Conservation (phyloP, 805 yeast species). For the Nakazawaea populi region DNA sequence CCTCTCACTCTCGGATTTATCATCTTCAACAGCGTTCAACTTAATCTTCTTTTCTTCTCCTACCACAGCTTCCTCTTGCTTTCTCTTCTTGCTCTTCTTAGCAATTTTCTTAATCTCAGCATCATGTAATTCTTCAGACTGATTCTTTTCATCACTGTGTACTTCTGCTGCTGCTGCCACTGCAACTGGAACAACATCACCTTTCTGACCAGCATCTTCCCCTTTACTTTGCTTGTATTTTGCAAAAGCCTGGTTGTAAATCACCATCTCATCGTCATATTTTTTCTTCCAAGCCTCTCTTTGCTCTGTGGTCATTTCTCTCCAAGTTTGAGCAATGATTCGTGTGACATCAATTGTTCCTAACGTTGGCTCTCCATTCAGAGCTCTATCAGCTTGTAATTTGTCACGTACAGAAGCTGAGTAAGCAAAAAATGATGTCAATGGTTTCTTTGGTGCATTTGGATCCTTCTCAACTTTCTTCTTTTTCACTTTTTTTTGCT, state of each 20-base stretch:
- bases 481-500: conserved; percentile 22
- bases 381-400: conserved; percentile 62
- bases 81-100: conserved; percentile 31
- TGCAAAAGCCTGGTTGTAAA: conserved; percentile 24
- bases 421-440: conserved; percentile 79
- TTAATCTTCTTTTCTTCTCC: conserved; percentile 15
- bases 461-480: conserved; percentile 65
- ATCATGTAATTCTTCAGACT: too few species aligned
- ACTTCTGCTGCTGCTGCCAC: conserved; percentile 20
- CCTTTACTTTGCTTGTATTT: conserved; percentile 16
- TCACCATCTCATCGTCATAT: conserved; percentile 39
- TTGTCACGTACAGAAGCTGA: conserved; percentile 68
- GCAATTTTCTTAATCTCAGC: too few species aligned
- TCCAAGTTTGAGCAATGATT: conserved; percentile 78
- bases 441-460: conserved; percentile 92
- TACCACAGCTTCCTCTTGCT: conserved; percentile 17
- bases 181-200: conserved; percentile 14
- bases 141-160: too few species aligned
- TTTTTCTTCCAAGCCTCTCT: conserved; percentile 66
- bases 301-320: conserved; percentile 58
- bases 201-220: conserved; percentile 18
- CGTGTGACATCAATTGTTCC: conserved; percentile 75
- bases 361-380: conserved; percentile 53
- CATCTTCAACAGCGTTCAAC: conserved; percentile 5
- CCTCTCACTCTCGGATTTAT: background rate